These are phyloP conservation scores for Moesziomyces antarcticus DNA, from an alignment of 1,284 basidiomycete species.

Conservation along the genomic window DNA sequence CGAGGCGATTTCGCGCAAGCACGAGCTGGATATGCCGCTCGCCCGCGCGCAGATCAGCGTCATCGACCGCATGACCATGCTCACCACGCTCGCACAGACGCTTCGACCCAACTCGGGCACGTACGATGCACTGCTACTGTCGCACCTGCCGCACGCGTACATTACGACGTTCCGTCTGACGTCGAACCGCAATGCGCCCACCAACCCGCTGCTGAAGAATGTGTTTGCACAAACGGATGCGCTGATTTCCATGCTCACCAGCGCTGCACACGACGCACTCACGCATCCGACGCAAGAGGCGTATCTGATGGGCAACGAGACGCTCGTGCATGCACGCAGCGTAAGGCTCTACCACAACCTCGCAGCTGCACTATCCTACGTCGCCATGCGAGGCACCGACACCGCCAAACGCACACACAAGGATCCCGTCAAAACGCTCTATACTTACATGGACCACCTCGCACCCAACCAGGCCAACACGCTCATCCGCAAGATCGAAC, in stretches of 20 bases:
- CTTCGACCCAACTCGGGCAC: neutral
- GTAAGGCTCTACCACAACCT: neutral
- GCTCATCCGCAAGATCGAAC: conserved; percentile 27
- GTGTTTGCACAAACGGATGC: conserved; percentile 11
- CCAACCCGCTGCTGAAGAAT: conserved; percentile 20
- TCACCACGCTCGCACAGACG: conserved; percentile 13
- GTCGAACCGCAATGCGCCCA: neutral
- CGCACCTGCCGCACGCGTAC: conserved; percentile 22
- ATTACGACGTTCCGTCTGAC: conserved; percentile 23
- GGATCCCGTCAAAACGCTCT: conserved; percentile 21
- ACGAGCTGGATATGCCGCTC: conserved; percentile 37
- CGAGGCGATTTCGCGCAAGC: conserved; percentile 12
- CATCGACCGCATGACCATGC: conserved; percentile 39
- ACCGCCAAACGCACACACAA: neutral
- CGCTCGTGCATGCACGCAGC: neutral
- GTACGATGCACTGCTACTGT: conserved; percentile 12
- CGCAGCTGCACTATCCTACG: conserved; percentile 12
- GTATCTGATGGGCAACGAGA: neutral
- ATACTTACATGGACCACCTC: conserved; percentile 23
- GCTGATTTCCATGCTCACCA: conserved; percentile 26
- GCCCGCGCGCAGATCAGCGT: conserved; percentile 26
- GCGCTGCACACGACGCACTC: conserved; percentile 3
- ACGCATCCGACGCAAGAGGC: neutral
- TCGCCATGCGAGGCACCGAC: conserved; percentile 12
- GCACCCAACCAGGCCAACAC: conserved; percentile 1